phyloP scores from a whole-genome alignment of 768 basidiomycete genomes.

The Boletus sensibilis region DNA sequence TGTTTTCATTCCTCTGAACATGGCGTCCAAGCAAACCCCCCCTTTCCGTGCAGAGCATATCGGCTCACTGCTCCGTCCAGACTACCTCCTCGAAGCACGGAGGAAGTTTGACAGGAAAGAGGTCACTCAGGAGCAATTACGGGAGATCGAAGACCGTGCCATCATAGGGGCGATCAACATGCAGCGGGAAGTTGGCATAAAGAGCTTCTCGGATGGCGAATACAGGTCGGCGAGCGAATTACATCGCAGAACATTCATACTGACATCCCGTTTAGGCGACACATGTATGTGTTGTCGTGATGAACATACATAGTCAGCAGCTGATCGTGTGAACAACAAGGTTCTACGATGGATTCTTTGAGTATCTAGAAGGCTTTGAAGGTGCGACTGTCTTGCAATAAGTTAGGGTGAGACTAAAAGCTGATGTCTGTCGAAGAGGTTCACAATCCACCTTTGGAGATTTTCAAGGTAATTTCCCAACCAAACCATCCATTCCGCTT shows the following conservation, averaged over 20 bases:
- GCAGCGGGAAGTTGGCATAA: constrained; percentile 42
- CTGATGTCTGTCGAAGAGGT: constrained; percentile 19
- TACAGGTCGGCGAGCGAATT: constrained; percentile 30
- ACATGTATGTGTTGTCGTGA: constrained; percentile 18
- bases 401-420: not conserved
- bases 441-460: constrained; percentile 22
- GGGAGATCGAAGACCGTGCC: constrained; percentile 39
- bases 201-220: constrained; percentile 44
- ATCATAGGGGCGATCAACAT: constrained; percentile 37
- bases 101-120: constrained; percentile 36
- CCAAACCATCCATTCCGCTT: too few species aligned
- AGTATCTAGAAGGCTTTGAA: constrained; percentile 27
- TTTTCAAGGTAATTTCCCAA: constrained; percentile 22
- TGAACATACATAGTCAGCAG: not conserved
- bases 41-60: constrained; percentile 48
- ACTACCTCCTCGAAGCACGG: constrained; percentile 38
- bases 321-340: constrained; percentile 9
- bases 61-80: constrained; percentile 45
- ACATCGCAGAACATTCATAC: not conserved
- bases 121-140: constrained; percentile 35
- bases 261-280: constrained; percentile 21
- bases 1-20: not conserved
- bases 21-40: constrained; percentile 30
- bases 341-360: constrained; percentile 32
- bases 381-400: constrained; percentile 7